Evolutionary conservation across 169 alveolate species (phyloP).

Genomic region (Plasmodium chabaudi): DNA sequence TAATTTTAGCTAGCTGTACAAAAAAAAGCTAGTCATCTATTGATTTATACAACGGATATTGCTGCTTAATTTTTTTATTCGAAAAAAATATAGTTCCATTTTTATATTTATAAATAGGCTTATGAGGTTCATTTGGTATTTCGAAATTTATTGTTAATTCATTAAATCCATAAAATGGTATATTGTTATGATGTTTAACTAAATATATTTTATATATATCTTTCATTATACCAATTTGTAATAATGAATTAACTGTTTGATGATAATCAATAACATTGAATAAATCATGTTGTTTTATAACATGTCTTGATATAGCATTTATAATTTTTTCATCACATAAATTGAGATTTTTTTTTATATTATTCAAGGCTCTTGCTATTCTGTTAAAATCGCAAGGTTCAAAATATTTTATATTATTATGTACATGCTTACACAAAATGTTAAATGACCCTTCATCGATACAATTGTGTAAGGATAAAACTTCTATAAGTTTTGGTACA

Average conservation of each 20-base stretch:
- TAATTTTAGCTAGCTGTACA: too few relatives aligned
- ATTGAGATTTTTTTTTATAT: constrained; percentile 23
- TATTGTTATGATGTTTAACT: constrained; percentile 53
- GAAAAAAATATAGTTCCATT: constrained; percentile 63
- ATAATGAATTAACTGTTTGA: constrained; percentile 53
- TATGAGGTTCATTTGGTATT: constrained; percentile 15
- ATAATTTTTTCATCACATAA: constrained; percentile 72
- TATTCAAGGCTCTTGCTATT: constrained; percentile 80
- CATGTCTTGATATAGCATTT: constrained; percentile 80
- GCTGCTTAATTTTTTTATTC: constrained; percentile 44
- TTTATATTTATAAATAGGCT: constrained; percentile 18
- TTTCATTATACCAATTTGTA: constrained; percentile 18
- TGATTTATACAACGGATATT: constrained; percentile 48
- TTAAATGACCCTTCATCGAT: constrained; percentile 77
- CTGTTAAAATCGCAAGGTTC: constrained; percentile 87
- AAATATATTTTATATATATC: constrained; percentile 42
- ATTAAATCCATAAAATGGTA: constrained; percentile 65
- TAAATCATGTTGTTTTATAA: constrained; percentile 73
- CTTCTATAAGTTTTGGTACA: constrained; percentile 79
- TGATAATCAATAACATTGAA: constrained; percentile 81
- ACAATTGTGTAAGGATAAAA: constrained; percentile 68
- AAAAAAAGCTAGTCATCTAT: constrained; percentile 8
- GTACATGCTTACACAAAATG: constrained; percentile 80
- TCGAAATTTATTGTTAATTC: constrained; percentile 29
- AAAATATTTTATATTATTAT: constrained; percentile 79